These are phyloP conservation scores for Ophiognomonia clavigignenti-juglandacearum DNA, from an alignment of 2,329 filamentous ascomycete genomes.

Conservation along the genomic window DNA sequence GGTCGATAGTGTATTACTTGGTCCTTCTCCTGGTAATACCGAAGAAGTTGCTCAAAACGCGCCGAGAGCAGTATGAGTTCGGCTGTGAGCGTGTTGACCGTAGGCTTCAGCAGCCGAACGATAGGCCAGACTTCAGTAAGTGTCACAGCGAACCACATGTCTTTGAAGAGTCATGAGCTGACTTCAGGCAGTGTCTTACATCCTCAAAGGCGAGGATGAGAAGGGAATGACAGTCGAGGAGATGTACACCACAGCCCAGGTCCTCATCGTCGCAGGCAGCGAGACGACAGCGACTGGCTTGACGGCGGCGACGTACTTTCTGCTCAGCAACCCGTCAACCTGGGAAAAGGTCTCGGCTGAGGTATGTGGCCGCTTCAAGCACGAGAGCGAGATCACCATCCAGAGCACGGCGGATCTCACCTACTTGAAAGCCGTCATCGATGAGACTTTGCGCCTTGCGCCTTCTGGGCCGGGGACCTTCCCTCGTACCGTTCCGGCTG, in stretches of 20 bases:
- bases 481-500: conserved; percentile 7
- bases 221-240: conserved; percentile 16
- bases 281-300: conserved; percentile 14
- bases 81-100: conserved; percentile 5
- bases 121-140: conserved; percentile 8
- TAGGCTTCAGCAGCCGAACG: conserved; percentile 5
- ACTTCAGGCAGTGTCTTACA: conserved; percentile 4
- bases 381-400: conserved; percentile 28
- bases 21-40: conserved; percentile 9
- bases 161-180: neutral
- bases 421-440: conserved; percentile 32
- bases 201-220: conserved; percentile 5
- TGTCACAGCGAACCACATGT: neutral
- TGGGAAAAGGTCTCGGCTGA: conserved; percentile 27
- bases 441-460: conserved; percentile 34
- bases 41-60: conserved; percentile 2
- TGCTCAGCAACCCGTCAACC: conserved; percentile 20
- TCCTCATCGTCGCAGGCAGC: conserved; percentile 12
- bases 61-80: conserved; percentile 7
- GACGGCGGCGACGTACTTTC: conserved; percentile 11
- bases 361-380: conserved; percentile 27
- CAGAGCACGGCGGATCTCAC: conserved; percentile 20
- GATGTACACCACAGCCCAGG: conserved; percentile 14
- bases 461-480: conserved; percentile 20
- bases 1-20: neutral